phyloP scores from a whole-genome alignment of 2,329 filamentous ascomycete genomes.

The Fusarium brevicatenulatum region DNA sequence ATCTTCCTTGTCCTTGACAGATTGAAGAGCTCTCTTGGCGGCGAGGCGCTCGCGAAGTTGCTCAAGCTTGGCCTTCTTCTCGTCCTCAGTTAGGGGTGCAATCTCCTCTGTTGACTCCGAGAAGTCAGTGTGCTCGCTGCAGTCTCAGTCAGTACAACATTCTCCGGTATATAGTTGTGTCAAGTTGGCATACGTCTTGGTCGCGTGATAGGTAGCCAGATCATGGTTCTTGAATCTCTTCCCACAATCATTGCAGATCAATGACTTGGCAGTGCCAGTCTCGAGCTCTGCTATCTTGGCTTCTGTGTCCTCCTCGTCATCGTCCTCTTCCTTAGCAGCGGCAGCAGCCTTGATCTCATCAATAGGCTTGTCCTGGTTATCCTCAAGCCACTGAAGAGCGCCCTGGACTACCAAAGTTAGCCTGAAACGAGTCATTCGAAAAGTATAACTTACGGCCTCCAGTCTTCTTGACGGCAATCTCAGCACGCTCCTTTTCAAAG shows the following conservation, averaged over 20 bases:
- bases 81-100: slow-evolving; percentile 87
- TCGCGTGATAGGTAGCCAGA: slow-evolving; percentile 89
- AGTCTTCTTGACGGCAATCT: slow-evolving; percentile 84
- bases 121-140: slow-evolving; percentile 86
- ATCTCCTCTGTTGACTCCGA: slow-evolving; percentile 93
- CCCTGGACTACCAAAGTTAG: slow-evolving; percentile 73
- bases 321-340: slow-evolving; percentile 57
- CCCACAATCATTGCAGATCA: slow-evolving; percentile 94
- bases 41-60: slow-evolving; percentile 78
- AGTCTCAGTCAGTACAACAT: background rate
- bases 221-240: slow-evolving; percentile 87
- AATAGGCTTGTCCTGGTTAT: slow-evolving; percentile 86
- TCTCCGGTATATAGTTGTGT: background rate
- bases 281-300: slow-evolving; percentile 73
- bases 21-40: slow-evolving; percentile 75
- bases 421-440: background rate
- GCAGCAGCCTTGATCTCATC: slow-evolving; percentile 76
- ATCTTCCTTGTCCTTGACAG: slow-evolving; percentile 80
- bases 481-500: slow-evolving; percentile 84
- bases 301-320: slow-evolving; percentile 58
- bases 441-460: slow-evolving; percentile 73
- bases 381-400: slow-evolving; percentile 93
- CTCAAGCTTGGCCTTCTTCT: slow-evolving; percentile 83
- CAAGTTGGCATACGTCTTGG: slow-evolving; percentile 72
- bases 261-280: slow-evolving; percentile 78